These are phyloP conservation scores for Didymella segeticola DNA, from an alignment of 2,329 filamentous ascomycete species.

Conservation along the genomic window DNA sequence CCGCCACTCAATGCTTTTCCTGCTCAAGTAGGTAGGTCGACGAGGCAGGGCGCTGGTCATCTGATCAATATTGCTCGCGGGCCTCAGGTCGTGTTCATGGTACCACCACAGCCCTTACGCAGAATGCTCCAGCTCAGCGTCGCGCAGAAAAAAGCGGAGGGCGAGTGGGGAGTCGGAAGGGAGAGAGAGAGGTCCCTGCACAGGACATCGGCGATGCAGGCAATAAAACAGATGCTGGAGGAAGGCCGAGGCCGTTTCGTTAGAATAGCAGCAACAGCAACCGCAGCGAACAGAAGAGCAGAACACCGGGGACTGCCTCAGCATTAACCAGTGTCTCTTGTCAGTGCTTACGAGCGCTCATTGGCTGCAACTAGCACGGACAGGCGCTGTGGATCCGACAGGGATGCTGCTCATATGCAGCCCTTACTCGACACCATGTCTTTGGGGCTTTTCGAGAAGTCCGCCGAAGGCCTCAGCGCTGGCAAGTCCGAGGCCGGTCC, in stretches of 20 bases:
- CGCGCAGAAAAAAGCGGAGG: constrained; percentile 19
- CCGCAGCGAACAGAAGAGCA: constrained; percentile 28
- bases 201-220: constrained; percentile 19
- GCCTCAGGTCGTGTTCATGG: constrained; percentile 33
- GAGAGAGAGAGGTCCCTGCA: constrained; percentile 14
- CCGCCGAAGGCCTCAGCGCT: constrained; percentile 27
- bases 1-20: constrained; percentile 29
- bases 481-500: constrained; percentile 24
- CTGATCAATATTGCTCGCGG: constrained; percentile 17
- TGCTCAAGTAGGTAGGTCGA: constrained; percentile 9
- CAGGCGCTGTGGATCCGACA: constrained; percentile 32
- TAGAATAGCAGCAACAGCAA: constrained; percentile 16
- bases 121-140: constrained; percentile 26
- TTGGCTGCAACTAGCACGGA: constrained; percentile 36
- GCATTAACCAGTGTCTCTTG: constrained; percentile 39
- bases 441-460: constrained; percentile 35
- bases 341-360: constrained; percentile 30
- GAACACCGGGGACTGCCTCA: constrained; percentile 37
- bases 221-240: constrained; percentile 1
- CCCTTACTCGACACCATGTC: constrained; percentile 37
- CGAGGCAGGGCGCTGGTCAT: constrained; percentile 17
- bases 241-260: constrained; percentile 7
- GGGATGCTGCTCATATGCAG: constrained; percentile 25
- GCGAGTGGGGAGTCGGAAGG: constrained; percentile 24
- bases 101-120: constrained; percentile 38